Base-by-base conservation (phyloP, 2,329 filamentous ascomycete genomes). In the Fusarium setosum region DNA sequence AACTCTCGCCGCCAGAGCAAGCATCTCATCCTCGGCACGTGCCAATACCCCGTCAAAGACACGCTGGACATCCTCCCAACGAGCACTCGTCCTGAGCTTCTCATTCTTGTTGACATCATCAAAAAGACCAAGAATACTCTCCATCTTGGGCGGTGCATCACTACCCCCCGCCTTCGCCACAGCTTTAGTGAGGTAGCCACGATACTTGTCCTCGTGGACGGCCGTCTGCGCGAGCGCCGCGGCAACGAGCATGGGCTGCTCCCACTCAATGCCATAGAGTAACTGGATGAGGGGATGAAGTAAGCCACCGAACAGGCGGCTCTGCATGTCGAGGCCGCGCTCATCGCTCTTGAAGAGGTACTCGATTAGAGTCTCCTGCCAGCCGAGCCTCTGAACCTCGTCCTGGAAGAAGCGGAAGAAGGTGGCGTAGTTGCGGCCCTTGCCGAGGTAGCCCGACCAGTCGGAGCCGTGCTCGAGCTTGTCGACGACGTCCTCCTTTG, bases 201-300 rank as follows among this genome's bases (percentile, higher is more conserved):
- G 80, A 2, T 91, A 81, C 76, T 85, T 84, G 40, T 83, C 78
- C 7, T 83, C 79, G 72, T 96, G 92, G 2, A 93, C 86, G 8
- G 90, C 88, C 2, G 91, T 83, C 79, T 96, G 90, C 1, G 94
- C 92, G 17, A 97, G 86, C 1, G 82, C 93, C 78, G 95, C 88
- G 6, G 93, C 92, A 24, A 97, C 84, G 59, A 97, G 88, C 34
- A 91, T 91, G 3, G 92, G 92, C 73, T 97, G 93, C 10, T 85
- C 76, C 80, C 93, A 97, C 74, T 97, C 93, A 32, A 97, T 74
- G 5, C 92, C 94, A 73, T 93, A 97, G 47, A 93, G 92, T 18
- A 97, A 84, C 74, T 97, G 93, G 63, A 97, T 94, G 15, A 96
- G 79, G 3, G 93, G 93, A 72, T 72, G 65, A 13, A 69, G 52